A percentile compares a stretch with the other conserved stretches of the same genome.
phyloP scores from a whole-genome alignment of 2,329 filamentous ascomycete species.

The Cladosporium colombiae region DNA sequence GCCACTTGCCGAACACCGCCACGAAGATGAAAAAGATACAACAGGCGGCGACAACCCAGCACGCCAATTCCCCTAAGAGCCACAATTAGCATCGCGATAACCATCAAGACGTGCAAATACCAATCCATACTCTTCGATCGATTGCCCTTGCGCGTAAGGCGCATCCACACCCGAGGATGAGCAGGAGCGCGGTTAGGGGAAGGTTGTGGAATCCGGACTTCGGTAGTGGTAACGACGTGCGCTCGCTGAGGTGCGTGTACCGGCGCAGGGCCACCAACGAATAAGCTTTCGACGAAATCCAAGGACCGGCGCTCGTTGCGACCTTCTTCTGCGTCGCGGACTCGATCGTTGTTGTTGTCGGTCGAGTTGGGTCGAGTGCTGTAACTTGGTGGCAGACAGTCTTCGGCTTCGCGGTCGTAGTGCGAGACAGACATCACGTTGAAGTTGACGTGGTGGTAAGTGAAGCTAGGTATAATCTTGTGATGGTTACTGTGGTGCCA shows the following conservation, averaged over 20 bases:
- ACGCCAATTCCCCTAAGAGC: background rate
- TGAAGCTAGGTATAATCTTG: background rate
- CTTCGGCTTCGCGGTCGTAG: background rate
- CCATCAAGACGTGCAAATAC: background rate
- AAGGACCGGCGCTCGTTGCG: background rate
- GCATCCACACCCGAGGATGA: background rate
- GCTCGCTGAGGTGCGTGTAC: background rate
- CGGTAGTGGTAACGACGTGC: background rate
- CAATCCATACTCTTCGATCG: background rate
- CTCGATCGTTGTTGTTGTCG: background rate
- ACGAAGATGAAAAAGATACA: background rate
- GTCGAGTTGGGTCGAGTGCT: slow-evolving; percentile 3
- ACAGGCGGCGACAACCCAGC: background rate
- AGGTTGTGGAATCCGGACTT: background rate
- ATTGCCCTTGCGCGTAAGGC: background rate
- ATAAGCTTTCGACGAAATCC: background rate
- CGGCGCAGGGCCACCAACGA: background rate
- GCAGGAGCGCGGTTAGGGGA: background rate
- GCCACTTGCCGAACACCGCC: background rate
- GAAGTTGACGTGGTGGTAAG: background rate
- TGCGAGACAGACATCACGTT: background rate
- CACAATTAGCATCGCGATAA: background rate
- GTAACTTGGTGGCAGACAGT: background rate
- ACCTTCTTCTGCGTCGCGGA: background rate
- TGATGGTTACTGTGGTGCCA: background rate